phyloP scores from a whole-genome alignment of 1,139 yeast genomes.

The Wickerhamomyces sp. region DNA sequence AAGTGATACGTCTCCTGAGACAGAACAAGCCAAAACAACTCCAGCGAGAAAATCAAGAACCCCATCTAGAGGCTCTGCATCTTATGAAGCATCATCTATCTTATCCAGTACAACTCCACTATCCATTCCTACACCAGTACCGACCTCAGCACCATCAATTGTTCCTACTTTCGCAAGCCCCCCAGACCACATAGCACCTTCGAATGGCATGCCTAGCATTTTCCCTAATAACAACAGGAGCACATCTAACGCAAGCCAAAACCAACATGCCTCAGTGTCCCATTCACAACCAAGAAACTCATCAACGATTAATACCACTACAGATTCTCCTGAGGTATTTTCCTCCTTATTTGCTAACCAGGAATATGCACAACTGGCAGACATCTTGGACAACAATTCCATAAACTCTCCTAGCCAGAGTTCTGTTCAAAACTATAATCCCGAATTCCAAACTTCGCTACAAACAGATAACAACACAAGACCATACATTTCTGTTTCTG shows the following conservation, averaged over 20 bases:
- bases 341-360: slow-evolving; percentile 25
- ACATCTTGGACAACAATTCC: slow-evolving; percentile 19
- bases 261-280: background rate
- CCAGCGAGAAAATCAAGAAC: background rate
- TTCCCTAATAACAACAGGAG: background rate
- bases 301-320: slow-evolving; percentile 6
- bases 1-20: slow-evolving; percentile 5
- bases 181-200: background rate
- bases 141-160: too few species aligned
- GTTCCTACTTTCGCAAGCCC: too few species aligned
- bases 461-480: slow-evolving; percentile 24
- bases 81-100: too few species aligned
- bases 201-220: background rate
- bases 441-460: slow-evolving; percentile 23
- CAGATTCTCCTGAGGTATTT: slow-evolving; percentile 34
- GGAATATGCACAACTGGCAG: slow-evolving; percentile 24
- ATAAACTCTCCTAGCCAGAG: slow-evolving; percentile 20
- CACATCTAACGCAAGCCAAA: background rate
- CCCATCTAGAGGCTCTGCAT: background rate
- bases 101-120: too few species aligned
- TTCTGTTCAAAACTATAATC: slow-evolving; percentile 15
- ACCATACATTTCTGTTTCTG: slow-evolving; percentile 26
- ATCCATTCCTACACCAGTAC: too few species aligned
- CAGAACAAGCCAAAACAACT: slow-evolving; percentile 1
- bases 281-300: slow-evolving; percentile 1